Evolutionary conservation across 371 early-diverging fungal genomes (phyloP).

Genomic region (Lichtheimia ornata): DNA sequence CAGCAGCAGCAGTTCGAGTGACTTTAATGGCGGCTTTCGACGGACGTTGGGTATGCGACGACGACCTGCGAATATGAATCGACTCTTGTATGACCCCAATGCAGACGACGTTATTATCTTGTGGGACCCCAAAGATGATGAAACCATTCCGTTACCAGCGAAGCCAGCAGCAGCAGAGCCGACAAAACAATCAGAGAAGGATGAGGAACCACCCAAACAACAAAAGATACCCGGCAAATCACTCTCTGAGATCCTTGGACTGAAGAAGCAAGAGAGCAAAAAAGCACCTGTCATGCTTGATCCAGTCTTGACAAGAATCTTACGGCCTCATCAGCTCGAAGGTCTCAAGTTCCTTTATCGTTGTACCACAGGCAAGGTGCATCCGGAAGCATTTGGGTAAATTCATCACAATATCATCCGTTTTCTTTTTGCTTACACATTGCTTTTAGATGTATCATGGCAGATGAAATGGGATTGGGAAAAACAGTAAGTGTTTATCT

Average conservation of each 20-base stretch:
- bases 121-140: slow-evolving; percentile 72
- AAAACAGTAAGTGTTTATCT: slow-evolving; percentile 72
- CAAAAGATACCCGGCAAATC: slow-evolving; percentile 24
- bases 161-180: slow-evolving; percentile 22
- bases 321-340: slow-evolving; percentile 95
- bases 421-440: not conserved
- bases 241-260: slow-evolving; percentile 53
- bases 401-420: not conserved
- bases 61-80: slow-evolving; percentile 41
- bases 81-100: slow-evolving; percentile 85
- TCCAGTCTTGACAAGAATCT: slow-evolving; percentile 79
- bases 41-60: slow-evolving; percentile 69
- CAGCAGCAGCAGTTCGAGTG: not conserved
- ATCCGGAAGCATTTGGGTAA: slow-evolving; percentile 58
- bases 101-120: slow-evolving; percentile 85
- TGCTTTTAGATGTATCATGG: slow-evolving; percentile 91
- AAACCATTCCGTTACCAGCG: slow-evolving; percentile 39
- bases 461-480: slow-evolving; percentile 98
- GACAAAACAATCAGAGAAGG: slow-evolving; percentile 15
- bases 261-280: slow-evolving; percentile 53
- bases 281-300: slow-evolving; percentile 75
- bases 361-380: slow-evolving; percentile 83
- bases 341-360: slow-evolving; percentile 90
- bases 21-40: slow-evolving; percentile 12
- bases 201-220: slow-evolving; percentile 33